phyloP scores from a whole-genome alignment of 1,284 basidiomycete species.

The Marasmius sp. region DNA sequence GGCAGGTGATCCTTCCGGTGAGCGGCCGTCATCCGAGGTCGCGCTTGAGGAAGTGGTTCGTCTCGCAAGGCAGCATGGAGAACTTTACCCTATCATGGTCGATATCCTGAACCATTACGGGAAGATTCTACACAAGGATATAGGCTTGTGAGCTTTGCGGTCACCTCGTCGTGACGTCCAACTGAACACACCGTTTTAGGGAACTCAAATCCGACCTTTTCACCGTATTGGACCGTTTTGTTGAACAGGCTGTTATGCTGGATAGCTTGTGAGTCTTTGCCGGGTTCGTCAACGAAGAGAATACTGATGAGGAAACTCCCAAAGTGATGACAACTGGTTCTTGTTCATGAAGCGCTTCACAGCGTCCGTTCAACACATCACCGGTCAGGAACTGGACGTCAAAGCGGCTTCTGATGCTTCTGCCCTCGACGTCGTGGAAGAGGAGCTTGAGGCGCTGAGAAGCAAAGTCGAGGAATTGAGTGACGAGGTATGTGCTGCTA shows the following conservation, averaged over 20 bases:
- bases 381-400: constrained; percentile 64
- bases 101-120: constrained; percentile 56
- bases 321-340: constrained; percentile 65
- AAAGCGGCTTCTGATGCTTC: constrained; percentile 42
- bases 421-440: constrained; percentile 46
- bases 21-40: constrained; percentile 48
- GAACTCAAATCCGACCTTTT: constrained; percentile 64
- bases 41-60: constrained; percentile 56
- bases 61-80: constrained; percentile 56
- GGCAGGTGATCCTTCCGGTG: constrained; percentile 27
- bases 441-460: constrained; percentile 64
- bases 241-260: constrained; percentile 60
- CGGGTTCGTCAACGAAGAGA: neutral
- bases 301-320: constrained; percentile 3
- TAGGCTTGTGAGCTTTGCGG: constrained; percentile 52
- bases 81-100: constrained; percentile 54
- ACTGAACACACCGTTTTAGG: constrained; percentile 31
- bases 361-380: constrained; percentile 63
- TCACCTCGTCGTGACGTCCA: constrained; percentile 2
- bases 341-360: constrained; percentile 62
- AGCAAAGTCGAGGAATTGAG: constrained; percentile 58
- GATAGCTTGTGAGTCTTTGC: constrained; percentile 56
- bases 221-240: constrained; percentile 64
- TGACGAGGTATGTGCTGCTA: constrained; percentile 53
- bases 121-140: constrained; percentile 57